phyloP scores from a whole-genome alignment of 2,329 filamentous ascomycete genomes.

The Grosmannia serpens region DNA sequence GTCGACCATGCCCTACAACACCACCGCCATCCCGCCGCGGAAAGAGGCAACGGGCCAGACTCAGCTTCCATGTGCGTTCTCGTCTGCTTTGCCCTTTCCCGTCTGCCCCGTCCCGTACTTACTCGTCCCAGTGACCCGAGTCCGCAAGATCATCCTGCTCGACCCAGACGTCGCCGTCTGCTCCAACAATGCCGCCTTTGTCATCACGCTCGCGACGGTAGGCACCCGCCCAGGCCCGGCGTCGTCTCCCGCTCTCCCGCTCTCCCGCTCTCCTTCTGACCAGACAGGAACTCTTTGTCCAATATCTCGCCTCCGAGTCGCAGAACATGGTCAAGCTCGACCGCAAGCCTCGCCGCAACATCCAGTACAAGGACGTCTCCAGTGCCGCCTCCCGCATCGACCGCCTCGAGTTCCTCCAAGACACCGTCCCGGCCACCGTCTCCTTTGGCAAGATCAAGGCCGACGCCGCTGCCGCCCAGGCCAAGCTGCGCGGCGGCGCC shows the following conservation, averaged over 20 bases:
- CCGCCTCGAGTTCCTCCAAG: constrained; percentile 87
- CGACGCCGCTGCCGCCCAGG: constrained; percentile 37
- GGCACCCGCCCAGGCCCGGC: constrained; percentile 18
- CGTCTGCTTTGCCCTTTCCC: background rate
- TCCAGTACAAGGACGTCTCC: constrained; percentile 91
- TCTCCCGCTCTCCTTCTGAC: background rate
- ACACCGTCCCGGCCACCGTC: constrained; percentile 79
- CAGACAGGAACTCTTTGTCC: constrained; percentile 79
- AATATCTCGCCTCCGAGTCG: constrained; percentile 75
- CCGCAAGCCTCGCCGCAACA: constrained; percentile 80
- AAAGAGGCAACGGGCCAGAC: constrained; percentile 78
- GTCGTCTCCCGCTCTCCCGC: background rate
- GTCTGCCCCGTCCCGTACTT: background rate
- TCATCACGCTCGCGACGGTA: constrained; percentile 83
- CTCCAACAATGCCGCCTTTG: constrained; percentile 88
- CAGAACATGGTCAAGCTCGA: constrained; percentile 85
- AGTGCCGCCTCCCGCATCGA: constrained; percentile 79
- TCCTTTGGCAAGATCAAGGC: constrained; percentile 72
- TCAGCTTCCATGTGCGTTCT: constrained; percentile 66
- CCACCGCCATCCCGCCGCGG: constrained; percentile 64
- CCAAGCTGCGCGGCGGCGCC: constrained; percentile 24
- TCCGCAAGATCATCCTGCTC: constrained; percentile 88
- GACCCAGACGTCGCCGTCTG: constrained; percentile 79
- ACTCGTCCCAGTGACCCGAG: constrained; percentile 66
- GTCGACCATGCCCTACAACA: constrained; percentile 74